phyloP scores from a whole-genome alignment of 202 grass and related monocot genomes.

The Eragrostis tef region DNA sequence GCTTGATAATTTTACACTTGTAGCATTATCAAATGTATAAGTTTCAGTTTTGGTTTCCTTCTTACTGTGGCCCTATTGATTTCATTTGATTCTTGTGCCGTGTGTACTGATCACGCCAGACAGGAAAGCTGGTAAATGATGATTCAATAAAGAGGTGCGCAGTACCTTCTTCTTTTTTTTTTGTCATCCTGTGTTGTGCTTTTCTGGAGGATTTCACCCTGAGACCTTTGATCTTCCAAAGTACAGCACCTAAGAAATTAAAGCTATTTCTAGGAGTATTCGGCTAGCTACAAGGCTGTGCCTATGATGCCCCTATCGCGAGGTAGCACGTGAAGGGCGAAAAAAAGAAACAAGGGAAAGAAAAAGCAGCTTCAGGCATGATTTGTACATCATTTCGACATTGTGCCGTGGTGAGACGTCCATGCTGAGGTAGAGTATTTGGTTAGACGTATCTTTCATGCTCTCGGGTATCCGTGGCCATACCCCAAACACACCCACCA shows the following conservation, averaged over 20 bases:
- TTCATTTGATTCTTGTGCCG: slow-evolving; percentile 47
- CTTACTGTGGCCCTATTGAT: slow-evolving; percentile 43
- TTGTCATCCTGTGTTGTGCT: not conserved
- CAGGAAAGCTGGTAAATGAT: slow-evolving; percentile 49
- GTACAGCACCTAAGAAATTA: not conserved
- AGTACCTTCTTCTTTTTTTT: not conserved
- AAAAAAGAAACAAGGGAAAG: not conserved
- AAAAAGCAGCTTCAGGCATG: not conserved
- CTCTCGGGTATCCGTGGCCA: not conserved
- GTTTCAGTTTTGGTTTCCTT: slow-evolving; percentile 34
- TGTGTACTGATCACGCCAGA: slow-evolving; percentile 51
- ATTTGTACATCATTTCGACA: slow-evolving; percentile 1
- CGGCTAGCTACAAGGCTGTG: not conserved
- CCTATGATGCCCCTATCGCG: not conserved
- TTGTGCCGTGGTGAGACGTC: not conserved
- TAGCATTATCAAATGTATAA: slow-evolving; percentile 52
- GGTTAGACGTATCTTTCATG: not conserved
- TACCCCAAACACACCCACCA: not conserved
- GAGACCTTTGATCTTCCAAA: not conserved
- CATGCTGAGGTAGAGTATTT: not conserved
- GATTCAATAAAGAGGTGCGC: slow-evolving; percentile 54
- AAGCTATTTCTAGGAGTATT: not conserved
- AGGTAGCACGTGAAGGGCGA: not conserved
- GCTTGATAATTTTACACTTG: slow-evolving; percentile 53
- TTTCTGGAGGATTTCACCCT: not conserved